Evolutionary conservation across 2,329 filamentous ascomycete species (phyloP).

Genomic region (Macroventuria anomochaeta): DNA sequence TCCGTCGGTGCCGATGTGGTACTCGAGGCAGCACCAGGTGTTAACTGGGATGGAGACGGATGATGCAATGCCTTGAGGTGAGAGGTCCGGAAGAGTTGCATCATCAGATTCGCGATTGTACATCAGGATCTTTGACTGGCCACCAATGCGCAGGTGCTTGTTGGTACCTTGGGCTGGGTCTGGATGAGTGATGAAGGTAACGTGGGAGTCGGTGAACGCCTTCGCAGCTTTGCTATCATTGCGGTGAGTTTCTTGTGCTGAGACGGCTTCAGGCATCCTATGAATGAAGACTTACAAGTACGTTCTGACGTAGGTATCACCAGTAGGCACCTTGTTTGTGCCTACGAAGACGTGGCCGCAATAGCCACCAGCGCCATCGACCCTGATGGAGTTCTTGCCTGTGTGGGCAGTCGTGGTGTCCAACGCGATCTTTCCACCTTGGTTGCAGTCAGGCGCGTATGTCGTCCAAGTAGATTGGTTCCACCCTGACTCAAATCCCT

Average conservation of each 20-base stretch:
- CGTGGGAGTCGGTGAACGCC: conserved; percentile 65
- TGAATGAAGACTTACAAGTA: conserved; percentile 58
- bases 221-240: conserved; percentile 60
- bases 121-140: conserved; percentile 67
- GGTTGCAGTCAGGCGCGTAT: conserved; percentile 66
- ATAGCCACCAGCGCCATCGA: conserved; percentile 67
- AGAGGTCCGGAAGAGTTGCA: conserved; percentile 67
- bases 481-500: conserved; percentile 66
- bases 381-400: conserved; percentile 76
- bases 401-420: conserved; percentile 63
- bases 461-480: conserved; percentile 64
- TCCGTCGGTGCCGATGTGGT: conserved; percentile 65
- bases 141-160: conserved; percentile 68
- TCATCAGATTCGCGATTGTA: conserved; percentile 70
- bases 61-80: conserved; percentile 63
- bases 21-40: conserved; percentile 66
- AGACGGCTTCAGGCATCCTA: conserved; percentile 2
- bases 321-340: conserved; percentile 62
- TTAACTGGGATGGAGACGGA: conserved; percentile 60
- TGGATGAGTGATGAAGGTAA: conserved; percentile 69
- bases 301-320: conserved; percentile 64
- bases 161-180: conserved; percentile 62
- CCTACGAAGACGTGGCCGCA: conserved; percentile 65
- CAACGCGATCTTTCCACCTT: conserved; percentile 63
- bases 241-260: too few species aligned